Evolutionary conservation across 2,329 filamentous ascomycete species (phyloP).

Genomic region (Epichloe gansuensis): DNA sequence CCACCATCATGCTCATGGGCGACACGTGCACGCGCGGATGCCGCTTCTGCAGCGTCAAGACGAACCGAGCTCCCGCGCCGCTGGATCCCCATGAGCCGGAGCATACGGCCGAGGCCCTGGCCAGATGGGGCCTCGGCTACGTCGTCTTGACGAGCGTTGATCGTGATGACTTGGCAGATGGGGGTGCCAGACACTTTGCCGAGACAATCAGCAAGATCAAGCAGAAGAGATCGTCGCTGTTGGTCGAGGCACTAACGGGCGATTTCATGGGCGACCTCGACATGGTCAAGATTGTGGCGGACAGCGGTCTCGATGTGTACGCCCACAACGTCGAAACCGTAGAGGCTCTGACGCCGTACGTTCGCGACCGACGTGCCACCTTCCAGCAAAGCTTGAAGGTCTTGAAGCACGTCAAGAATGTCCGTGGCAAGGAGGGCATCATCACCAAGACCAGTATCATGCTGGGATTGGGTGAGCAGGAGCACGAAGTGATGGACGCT

Average conservation of each 20-base stretch:
- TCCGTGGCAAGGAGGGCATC: constrained; percentile 52
- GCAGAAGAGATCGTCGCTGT: constrained; percentile 60
- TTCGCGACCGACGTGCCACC: constrained; percentile 78
- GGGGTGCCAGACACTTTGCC: constrained; percentile 79
- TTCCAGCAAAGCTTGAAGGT: constrained; percentile 79
- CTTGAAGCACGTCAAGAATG: constrained; percentile 68
- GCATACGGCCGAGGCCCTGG: constrained; percentile 86
- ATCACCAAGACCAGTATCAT: constrained; percentile 99
- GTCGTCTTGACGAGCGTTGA: constrained; percentile 92
- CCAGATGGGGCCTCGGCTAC: constrained; percentile 88
- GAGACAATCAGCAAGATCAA: constrained; percentile 94
- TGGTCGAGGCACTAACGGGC: constrained; percentile 77
- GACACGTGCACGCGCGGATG: constrained; percentile 96
- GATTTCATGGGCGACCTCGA: constrained; percentile 79
- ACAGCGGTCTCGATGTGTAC: constrained; percentile 86
- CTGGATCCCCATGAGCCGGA: constrained; percentile 94
- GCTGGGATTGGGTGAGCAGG: constrained; percentile 87
- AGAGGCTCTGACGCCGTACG: constrained; percentile 77
- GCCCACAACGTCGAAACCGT: constrained; percentile 96
- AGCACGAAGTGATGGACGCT: constrained; percentile 71
- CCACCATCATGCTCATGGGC: constrained; percentile 99
- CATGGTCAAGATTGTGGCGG: constrained; percentile 74
- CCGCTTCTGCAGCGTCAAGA: constrained; percentile 96
- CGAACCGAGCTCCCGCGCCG: constrained; percentile 58
- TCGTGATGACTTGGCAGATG: constrained; percentile 81